phyloP scores from a whole-genome alignment of 805 yeast genomes.

The Zygosaccharomyces gambellarensis region DNA sequence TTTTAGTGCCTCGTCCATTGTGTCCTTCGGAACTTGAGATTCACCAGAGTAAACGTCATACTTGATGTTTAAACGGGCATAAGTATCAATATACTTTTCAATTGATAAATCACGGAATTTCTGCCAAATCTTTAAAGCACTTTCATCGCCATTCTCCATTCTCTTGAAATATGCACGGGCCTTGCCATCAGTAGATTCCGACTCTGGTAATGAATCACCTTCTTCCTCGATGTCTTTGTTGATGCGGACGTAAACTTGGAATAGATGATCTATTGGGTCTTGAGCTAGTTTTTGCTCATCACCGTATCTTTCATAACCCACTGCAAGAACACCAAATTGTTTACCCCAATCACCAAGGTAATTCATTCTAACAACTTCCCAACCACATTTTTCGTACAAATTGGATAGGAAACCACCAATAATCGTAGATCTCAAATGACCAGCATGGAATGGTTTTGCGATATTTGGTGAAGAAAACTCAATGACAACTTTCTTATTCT shows the following conservation, averaged over 20 bases:
- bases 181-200: constrained; percentile 59
- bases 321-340: constrained; percentile 93
- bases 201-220: constrained; percentile 46
- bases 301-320: constrained; percentile 87
- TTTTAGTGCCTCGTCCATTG: constrained; percentile 62
- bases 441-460: constrained; percentile 99
- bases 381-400: constrained; percentile 84
- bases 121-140: constrained; percentile 73
- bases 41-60: constrained; percentile 93
- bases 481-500: constrained; percentile 63
- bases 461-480: constrained; percentile 98
- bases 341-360: constrained; percentile 99
- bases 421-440: constrained; percentile 95
- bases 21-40: constrained; percentile 77
- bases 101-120: constrained; percentile 89
- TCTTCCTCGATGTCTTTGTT: constrained; percentile 66
- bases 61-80: constrained; percentile 83
- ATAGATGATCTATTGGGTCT: constrained; percentile 92
- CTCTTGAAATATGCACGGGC: constrained; percentile 83
- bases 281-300: constrained; percentile 58
- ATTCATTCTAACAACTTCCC: constrained; percentile 88
- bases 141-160: constrained; percentile 92
- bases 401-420: constrained; percentile 94
- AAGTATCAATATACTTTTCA: constrained; percentile 77
- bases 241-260: constrained; percentile 85